Percentiles rank a stretch among this genome's conserved stretches.
Evolutionary conservation across 495 filamentous ascomycete species (phyloP).

Genomic region (Viridothelium virens): DNA sequence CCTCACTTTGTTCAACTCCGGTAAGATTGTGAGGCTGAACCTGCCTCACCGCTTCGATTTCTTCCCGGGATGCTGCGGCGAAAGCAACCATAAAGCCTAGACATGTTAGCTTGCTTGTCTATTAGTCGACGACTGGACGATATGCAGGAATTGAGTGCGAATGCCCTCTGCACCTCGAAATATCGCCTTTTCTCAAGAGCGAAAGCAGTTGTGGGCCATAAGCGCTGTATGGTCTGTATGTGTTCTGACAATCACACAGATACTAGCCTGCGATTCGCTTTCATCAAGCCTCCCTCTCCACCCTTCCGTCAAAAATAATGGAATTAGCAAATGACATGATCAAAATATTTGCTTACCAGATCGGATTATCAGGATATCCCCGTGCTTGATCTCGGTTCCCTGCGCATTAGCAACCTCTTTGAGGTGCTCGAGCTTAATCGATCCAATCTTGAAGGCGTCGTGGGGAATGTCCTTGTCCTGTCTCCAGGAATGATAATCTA

Average conservation of each 20-base stretch:
- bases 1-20: conserved; percentile 46
- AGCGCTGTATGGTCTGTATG: too few relatives aligned
- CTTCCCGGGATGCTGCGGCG: conserved; percentile 26
- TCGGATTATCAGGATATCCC: conserved; percentile 50
- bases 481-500: conserved; percentile 36
- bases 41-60: conserved; percentile 33
- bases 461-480: conserved; percentile 27
- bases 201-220: too few relatives aligned
- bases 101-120: neutral
- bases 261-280: too few relatives aligned
- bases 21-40: conserved; percentile 37
- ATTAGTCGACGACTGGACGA: too few relatives aligned
- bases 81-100: conserved; percentile 42
- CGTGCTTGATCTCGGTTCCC: conserved; percentile 44
- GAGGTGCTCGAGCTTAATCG: conserved; percentile 42
- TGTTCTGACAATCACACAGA: too few relatives aligned
- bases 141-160: too few relatives aligned
- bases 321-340: too few relatives aligned
- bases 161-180: too few relatives aligned
- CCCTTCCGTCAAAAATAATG: too few relatives aligned
- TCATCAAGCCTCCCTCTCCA: too few relatives aligned
- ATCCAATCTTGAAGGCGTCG: conserved; percentile 37
- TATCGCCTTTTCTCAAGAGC: too few relatives aligned
- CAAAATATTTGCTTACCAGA: conserved; percentile 35
- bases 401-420: conserved; percentile 41